Evolutionary conservation across 78 protist genomes (phyloP).

Genomic region (Anaeramoeba flamelloides): DNA sequence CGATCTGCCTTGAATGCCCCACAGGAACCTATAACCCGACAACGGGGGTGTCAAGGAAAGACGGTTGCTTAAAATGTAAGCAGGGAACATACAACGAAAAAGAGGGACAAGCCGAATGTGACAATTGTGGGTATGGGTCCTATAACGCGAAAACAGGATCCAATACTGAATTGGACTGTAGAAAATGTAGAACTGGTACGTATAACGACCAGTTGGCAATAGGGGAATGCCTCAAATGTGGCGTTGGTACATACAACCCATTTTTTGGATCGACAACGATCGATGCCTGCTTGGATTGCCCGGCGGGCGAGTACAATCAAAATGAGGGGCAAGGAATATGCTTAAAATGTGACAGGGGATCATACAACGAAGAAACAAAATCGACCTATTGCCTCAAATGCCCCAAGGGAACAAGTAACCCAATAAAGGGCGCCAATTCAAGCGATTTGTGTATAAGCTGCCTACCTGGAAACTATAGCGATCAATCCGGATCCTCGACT

Average conservation of each 20-base stretch:
- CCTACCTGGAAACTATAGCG: not conserved
- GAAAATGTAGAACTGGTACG: not conserved
- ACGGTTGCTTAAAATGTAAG: not conserved
- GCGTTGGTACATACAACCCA: not conserved
- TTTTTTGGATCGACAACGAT: not conserved
- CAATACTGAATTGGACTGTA: not conserved
- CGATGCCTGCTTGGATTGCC: not conserved
- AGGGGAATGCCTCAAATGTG: not conserved
- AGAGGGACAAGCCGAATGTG: not conserved
- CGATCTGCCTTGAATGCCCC: not conserved
- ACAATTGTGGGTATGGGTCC: not conserved
- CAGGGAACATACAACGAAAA: not conserved
- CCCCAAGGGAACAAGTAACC: slow-evolving; percentile 3
- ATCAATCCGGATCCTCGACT: not conserved
- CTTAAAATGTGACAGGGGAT: too few species aligned
- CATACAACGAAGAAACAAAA: not conserved
- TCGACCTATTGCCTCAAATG: not conserved
- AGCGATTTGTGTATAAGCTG: too few species aligned
- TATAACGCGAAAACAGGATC: not conserved
- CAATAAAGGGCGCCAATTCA: too few species aligned
- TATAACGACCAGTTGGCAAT: not conserved
- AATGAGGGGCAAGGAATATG: too few species aligned
- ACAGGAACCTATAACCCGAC: not conserved
- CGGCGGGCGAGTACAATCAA: not conserved
- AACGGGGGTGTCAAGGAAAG: not conserved